These are phyloP conservation scores for Aspergillus kassunensis DNA, from an alignment of 495 filamentous ascomycete genomes.

Conservation along the genomic window DNA sequence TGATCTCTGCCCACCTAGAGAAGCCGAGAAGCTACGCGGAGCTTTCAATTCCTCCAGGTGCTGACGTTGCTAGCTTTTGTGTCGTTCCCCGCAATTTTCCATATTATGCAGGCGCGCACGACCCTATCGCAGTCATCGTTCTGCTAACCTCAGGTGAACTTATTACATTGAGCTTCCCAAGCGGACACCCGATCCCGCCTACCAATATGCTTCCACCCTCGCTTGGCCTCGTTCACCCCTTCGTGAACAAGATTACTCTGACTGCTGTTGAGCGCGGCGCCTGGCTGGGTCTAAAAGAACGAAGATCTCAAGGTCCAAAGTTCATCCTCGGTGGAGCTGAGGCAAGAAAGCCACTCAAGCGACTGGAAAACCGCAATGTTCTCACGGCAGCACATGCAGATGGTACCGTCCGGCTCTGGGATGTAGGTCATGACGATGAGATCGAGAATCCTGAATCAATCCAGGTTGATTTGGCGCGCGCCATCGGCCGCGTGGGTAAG, in stretches of 20 bases:
- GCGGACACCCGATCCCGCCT: constrained; percentile 81
- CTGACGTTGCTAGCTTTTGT: constrained; percentile 75
- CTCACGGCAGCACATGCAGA: constrained; percentile 81
- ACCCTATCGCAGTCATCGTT: constrained; percentile 79
- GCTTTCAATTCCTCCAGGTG: constrained; percentile 76
- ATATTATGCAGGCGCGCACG: constrained; percentile 80
- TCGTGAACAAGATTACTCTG: constrained; percentile 64
- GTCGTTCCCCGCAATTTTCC: constrained; percentile 76
- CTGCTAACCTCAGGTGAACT: constrained; percentile 83
- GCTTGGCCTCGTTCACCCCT: constrained; percentile 81
- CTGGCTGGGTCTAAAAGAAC: constrained; percentile 89
- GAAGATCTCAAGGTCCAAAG: constrained; percentile 64
- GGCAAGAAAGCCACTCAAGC: constrained; percentile 59
- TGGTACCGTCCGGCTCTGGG: constrained; percentile 84
- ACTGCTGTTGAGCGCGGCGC: constrained; percentile 66
- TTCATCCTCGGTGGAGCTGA: constrained; percentile 75
- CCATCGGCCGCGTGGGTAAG: constrained; percentile 74
- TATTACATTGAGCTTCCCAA: constrained; percentile 83
- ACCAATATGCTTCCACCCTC: constrained; percentile 87
- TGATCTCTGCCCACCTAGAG: constrained; percentile 72
- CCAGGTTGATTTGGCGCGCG: constrained; percentile 80
- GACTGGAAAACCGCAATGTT: constrained; percentile 76
- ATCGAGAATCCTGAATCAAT: constrained; percentile 80
- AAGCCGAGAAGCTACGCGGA: constrained; percentile 61
- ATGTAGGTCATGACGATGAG: constrained; percentile 84